Evolutionary conservation across 805 yeast genomes (phyloP).

Genomic region (Metschnikowia peoriensis): DNA sequence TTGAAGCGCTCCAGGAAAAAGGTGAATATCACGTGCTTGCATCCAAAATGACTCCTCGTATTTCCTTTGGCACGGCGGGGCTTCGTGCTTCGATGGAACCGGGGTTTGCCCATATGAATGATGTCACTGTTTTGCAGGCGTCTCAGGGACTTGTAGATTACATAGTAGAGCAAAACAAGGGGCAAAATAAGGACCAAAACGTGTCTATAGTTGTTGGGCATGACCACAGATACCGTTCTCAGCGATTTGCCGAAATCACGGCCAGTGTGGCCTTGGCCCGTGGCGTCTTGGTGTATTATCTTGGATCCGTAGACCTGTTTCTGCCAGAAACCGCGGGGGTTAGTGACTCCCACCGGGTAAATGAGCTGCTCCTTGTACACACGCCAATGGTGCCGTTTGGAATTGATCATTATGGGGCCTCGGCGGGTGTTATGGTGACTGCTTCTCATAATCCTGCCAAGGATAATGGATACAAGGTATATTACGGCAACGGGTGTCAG

Average conservation of each 20-base stretch:
- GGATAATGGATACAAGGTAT: slow-evolving; percentile 94
- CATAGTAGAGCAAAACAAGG: slow-evolving; percentile 21
- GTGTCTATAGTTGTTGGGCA: slow-evolving; percentile 74
- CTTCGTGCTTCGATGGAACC: slow-evolving; percentile 86
- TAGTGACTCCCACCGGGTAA: not conserved
- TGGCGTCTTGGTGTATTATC: slow-evolving; percentile 69
- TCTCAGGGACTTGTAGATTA: slow-evolving; percentile 76
- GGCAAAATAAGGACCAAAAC: slow-evolving; percentile 1
- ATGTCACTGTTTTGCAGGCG: slow-evolving; percentile 84
- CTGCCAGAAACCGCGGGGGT: slow-evolving; percentile 22
- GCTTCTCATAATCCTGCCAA: slow-evolving; percentile 84
- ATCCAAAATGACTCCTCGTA: slow-evolving; percentile 52
- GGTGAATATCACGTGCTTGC: slow-evolving; percentile 47
- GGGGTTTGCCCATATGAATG: slow-evolving; percentile 87
- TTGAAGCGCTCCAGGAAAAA: slow-evolving; percentile 40
- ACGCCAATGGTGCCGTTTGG: slow-evolving; percentile 94
- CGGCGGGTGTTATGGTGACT: slow-evolving; percentile 89
- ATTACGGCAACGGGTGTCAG: slow-evolving; percentile 92
- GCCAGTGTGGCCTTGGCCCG: slow-evolving; percentile 66
- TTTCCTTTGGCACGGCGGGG: slow-evolving; percentile 93
- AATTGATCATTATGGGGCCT: slow-evolving; percentile 58
- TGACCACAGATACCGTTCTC: slow-evolving; percentile 85
- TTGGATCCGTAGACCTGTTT: slow-evolving; percentile 44
- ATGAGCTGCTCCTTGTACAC: slow-evolving; percentile 44
- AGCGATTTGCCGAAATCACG: slow-evolving; percentile 73